phyloP scores from a whole-genome alignment of 345 rosid species.

The Gossypium stocksii region DNA sequence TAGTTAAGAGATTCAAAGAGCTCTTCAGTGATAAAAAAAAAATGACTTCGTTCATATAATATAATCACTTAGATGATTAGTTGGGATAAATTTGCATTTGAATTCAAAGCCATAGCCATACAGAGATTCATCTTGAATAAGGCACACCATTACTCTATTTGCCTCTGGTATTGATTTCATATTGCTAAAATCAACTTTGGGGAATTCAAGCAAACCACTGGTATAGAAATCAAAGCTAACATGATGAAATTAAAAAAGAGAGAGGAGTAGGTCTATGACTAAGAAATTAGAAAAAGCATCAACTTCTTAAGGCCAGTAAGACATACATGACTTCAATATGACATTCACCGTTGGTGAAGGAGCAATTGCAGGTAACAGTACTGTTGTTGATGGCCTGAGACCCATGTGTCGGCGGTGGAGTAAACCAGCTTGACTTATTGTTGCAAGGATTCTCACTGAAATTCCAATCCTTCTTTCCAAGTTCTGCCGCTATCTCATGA shows the following conservation, averaged over 20 bases:
- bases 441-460: slow-evolving; percentile 30
- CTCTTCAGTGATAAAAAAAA: background rate
- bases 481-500: slow-evolving; percentile 5
- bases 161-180: background rate
- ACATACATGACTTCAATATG: slow-evolving; percentile 26
- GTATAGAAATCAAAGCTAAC: background rate
- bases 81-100: background rate
- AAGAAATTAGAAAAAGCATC: background rate
- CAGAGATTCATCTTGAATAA: background rate
- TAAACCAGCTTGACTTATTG: slow-evolving; percentile 34
- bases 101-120: background rate
- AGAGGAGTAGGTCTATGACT: background rate
- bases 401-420: background rate
- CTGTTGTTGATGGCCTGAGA: background rate
- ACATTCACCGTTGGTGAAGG: slow-evolving; percentile 17
- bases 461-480: slow-evolving; percentile 15
- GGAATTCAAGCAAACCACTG: background rate
- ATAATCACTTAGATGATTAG: background rate
- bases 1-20: background rate
- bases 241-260: background rate
- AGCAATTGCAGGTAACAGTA: slow-evolving; percentile 26
- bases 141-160: background rate
- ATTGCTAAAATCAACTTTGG: background rate
- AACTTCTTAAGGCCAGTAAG: background rate
- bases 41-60: background rate